phyloP scores from a whole-genome alignment of 2,329 filamentous ascomycete species.

The Calonectria leucothoes region DNA sequence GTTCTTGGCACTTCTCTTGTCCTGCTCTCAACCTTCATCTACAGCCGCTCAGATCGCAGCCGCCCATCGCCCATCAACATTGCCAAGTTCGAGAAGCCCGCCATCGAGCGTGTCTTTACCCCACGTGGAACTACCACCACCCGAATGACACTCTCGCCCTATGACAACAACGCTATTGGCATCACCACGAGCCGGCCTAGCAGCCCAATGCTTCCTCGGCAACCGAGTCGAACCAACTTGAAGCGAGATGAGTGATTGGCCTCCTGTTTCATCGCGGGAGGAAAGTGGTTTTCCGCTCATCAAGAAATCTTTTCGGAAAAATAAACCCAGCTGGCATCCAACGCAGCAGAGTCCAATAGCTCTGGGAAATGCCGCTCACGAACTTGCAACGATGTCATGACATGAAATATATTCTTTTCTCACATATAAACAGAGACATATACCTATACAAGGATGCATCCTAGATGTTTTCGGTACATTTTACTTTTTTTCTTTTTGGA shows the following conservation, averaged over 20 bases:
- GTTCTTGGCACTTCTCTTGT: conserved; percentile 83
- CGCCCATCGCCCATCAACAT: conserved; percentile 76
- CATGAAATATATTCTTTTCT: conserved; percentile 20
- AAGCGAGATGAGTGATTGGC: conserved; percentile 50
- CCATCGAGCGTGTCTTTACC: conserved; percentile 62
- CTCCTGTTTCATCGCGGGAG: neutral
- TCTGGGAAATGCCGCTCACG: conserved; percentile 30
- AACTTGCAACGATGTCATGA: conserved; percentile 29
- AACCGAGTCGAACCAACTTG: conserved; percentile 53
- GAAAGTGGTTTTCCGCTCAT: neutral
- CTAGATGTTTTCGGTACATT: conserved; percentile 36
- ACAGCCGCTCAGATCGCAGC: conserved; percentile 73
- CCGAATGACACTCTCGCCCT: conserved; percentile 53
- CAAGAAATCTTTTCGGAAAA: neutral
- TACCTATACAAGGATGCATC: conserved; percentile 29
- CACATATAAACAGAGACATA: conserved; percentile 21
- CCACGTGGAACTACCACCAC: conserved; percentile 47
- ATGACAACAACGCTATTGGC: conserved; percentile 52
- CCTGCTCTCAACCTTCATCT: conserved; percentile 85
- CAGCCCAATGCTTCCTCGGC: conserved; percentile 56
- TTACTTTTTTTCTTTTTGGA: conserved; percentile 18
- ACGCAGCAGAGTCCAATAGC: neutral
- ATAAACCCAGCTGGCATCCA: neutral
- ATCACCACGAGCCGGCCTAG: conserved; percentile 60
- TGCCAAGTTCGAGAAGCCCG: conserved; percentile 81